These are phyloP conservation scores for Annulohypoxylon bovei DNA, from an alignment of 495 filamentous ascomycete species.

Conservation along the genomic window DNA sequence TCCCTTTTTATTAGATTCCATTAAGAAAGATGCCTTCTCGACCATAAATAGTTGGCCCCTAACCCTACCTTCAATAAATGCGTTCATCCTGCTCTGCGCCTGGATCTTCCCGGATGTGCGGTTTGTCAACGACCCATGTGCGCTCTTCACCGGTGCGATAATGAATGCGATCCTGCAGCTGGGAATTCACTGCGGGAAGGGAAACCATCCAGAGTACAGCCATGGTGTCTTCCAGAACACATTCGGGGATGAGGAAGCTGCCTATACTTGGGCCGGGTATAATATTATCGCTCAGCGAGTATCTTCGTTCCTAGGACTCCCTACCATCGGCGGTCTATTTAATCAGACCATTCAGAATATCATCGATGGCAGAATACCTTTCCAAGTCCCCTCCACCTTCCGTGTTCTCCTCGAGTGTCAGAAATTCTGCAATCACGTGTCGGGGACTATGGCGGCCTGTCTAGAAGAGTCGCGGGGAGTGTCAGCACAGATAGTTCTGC, in stretches of 20 bases:
- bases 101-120: conserved; percentile 56
- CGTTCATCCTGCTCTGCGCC: conserved; percentile 53
- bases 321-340: conserved; percentile 52
- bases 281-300: conserved; percentile 56
- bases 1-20: conserved; percentile 51
- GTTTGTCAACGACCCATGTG: conserved; percentile 55
- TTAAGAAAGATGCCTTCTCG: conserved; percentile 51
- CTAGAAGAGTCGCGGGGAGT: conserved; percentile 55
- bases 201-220: conserved; percentile 54
- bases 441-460: conserved; percentile 51
- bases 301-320: conserved; percentile 51
- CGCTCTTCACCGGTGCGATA: conserved; percentile 52
- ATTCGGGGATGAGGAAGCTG: conserved; percentile 55
- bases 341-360: conserved; percentile 55
- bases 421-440: conserved; percentile 53
- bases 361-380: conserved; percentile 50
- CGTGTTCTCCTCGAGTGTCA: conserved; percentile 54
- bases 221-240: conserved; percentile 45
- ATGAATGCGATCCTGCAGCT: conserved; percentile 53
- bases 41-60: conserved; percentile 50
- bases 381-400: conserved; percentile 52
- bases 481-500: conserved; percentile 50
- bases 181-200: conserved; percentile 56
- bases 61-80: conserved; percentile 53
- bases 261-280: conserved; percentile 57